Conservation (phyloP, 106 monocot species). For the Ottelia alismoides region DNA sequence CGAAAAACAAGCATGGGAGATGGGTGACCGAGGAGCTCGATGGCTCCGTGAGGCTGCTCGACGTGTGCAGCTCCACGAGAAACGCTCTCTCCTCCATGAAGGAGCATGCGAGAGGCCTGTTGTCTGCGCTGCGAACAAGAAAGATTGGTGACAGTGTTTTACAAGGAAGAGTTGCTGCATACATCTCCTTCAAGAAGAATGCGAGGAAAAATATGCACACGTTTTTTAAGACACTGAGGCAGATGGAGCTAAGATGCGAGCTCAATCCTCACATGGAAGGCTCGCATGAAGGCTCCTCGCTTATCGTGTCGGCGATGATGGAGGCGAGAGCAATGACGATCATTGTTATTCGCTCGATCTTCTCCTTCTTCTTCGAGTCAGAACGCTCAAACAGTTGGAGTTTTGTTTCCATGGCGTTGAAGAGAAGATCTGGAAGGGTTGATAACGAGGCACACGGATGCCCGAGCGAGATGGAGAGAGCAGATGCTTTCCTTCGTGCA, state of each 20-base stretch:
- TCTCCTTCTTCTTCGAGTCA: neutral
- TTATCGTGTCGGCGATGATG: neutral
- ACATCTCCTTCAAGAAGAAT: conserved; percentile 1
- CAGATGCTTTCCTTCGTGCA: neutral
- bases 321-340: conserved; percentile 8
- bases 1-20: conserved; percentile 5
- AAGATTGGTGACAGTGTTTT: neutral
- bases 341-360: neutral
- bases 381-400: neutral
- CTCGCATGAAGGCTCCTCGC: neutral
- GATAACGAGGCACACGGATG: too few relatives aligned
- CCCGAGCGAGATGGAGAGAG: neutral
- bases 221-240: conserved; percentile 6
- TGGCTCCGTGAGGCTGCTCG: conserved; percentile 21
- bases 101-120: conserved; percentile 10
- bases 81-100: conserved; percentile 4
- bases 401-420: neutral
- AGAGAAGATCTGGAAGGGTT: neutral
- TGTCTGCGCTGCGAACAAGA: conserved; percentile 9
- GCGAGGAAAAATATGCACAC: conserved; percentile 4
- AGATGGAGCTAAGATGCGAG: conserved; percentile 6
- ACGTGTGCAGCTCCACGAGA: conserved; percentile 8
- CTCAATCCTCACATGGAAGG: neutral
- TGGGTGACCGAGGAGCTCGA: conserved; percentile 26
- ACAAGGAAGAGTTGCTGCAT: neutral